Evolutionary conservation across 768 basidiomycete species (phyloP).

Genomic region (Leccinum longicurvipes): DNA sequence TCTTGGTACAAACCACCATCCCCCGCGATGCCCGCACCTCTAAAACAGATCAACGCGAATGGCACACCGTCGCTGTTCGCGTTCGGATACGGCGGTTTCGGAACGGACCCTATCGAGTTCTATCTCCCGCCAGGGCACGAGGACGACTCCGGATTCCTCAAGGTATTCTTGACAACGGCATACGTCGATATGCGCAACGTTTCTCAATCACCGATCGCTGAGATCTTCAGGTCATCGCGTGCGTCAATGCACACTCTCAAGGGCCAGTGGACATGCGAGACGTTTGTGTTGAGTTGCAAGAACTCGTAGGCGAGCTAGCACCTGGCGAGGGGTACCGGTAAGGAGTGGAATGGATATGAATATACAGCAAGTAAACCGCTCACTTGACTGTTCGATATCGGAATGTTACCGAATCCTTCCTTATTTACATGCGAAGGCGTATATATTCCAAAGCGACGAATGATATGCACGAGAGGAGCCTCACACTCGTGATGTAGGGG

Average conservation of each 20-base stretch:
- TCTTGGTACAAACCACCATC: slow-evolving; percentile 16
- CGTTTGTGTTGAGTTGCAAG: slow-evolving; percentile 19
- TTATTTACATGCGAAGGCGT: background rate
- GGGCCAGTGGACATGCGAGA: slow-evolving; percentile 16
- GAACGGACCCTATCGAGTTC: slow-evolving; percentile 18
- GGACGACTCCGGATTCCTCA: slow-evolving; percentile 21
- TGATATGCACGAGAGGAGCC: background rate
- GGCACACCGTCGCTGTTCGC: slow-evolving; percentile 15
- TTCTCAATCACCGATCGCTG: slow-evolving; percentile 5
- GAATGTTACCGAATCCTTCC: background rate
- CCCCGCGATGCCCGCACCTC: slow-evolving; percentile 6
- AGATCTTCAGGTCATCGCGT: slow-evolving; percentile 1
- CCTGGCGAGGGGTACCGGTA: background rate
- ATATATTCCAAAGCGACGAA: background rate
- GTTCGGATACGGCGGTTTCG: slow-evolving; percentile 20
- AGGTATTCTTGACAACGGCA: slow-evolving; percentile 17
- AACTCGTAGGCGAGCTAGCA: background rate
- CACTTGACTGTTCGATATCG: background rate
- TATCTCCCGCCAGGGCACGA: background rate
- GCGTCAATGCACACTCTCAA: background rate
- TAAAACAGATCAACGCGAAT: background rate
- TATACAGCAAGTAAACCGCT: background rate
- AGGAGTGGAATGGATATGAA: background rate
- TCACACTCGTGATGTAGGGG: too few relatives aligned
- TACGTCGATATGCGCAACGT: slow-evolving; percentile 19